These are phyloP conservation scores for Nyctanthes arbortristis DNA, from an alignment of 257 asterid species.

Conservation along the genomic window DNA sequence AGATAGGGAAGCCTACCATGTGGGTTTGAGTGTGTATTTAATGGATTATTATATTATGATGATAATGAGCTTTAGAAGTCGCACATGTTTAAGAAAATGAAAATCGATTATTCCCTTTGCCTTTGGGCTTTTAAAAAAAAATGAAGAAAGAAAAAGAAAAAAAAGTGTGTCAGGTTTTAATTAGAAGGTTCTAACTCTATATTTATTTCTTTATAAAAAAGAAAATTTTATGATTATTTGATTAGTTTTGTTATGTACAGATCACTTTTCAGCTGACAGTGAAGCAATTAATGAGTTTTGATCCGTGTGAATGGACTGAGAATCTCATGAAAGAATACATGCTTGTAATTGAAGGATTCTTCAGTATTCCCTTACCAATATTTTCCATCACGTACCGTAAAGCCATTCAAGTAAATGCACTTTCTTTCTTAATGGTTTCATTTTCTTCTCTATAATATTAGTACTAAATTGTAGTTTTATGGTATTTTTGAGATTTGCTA, in stretches of 20 bases:
- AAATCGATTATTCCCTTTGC: slow-evolving; percentile 50
- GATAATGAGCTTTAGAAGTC: slow-evolving; percentile 37
- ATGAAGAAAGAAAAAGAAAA: too few species aligned
- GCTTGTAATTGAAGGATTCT: slow-evolving; percentile 98
- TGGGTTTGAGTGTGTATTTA: too few species aligned
- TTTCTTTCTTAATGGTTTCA: too few species aligned
- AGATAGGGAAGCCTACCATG: too few species aligned
- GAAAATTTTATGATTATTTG: background rate
- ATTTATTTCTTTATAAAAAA: too few species aligned
- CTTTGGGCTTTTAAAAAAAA: too few species aligned
- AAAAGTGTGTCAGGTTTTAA: too few species aligned
- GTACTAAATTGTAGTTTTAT: too few species aligned
- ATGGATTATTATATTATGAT: slow-evolving; percentile 12
- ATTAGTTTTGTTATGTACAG: slow-evolving; percentile 44
- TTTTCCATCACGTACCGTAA: slow-evolving; percentile 85
- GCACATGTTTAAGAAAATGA: slow-evolving; percentile 71
- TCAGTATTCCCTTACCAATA: slow-evolving; percentile 76
- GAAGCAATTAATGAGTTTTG: slow-evolving; percentile 96
- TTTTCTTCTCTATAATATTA: too few species aligned
- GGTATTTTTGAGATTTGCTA: too few species aligned
- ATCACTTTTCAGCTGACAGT: slow-evolving; percentile 88
- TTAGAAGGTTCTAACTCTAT: slow-evolving; percentile 16
- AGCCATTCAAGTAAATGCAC: slow-evolving; percentile 77
- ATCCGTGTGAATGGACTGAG: slow-evolving; percentile 98
- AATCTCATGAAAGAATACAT: slow-evolving; percentile 93